Evolutionary conservation across 2,329 filamentous ascomycete genomes (phyloP).

Genomic region (Exutisphaerella laricina): DNA sequence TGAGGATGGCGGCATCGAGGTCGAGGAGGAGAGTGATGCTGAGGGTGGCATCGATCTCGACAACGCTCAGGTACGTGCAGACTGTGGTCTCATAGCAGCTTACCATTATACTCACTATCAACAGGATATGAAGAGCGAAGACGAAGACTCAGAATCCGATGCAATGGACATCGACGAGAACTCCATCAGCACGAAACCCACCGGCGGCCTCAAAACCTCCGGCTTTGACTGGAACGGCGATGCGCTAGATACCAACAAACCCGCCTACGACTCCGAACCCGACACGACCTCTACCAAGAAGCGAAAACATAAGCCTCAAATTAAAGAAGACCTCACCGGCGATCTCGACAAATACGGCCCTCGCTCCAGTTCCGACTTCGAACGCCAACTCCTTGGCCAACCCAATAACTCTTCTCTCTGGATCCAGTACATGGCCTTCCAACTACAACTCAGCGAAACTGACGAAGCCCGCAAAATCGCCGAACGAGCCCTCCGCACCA

Average conservation of each 20-base stretch:
- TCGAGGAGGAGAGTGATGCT: constrained; percentile 12
- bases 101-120: constrained; percentile 33
- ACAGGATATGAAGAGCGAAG: constrained; percentile 42
- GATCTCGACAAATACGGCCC: constrained; percentile 84
- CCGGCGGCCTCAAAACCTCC: constrained; percentile 56
- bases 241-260: constrained; percentile 46
- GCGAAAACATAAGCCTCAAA: constrained; percentile 67
- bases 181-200: constrained; percentile 26
- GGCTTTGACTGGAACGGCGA: constrained; percentile 87
- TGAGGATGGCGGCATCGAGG: constrained; percentile 35
- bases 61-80: constrained; percentile 10
- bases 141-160: constrained; percentile 46
- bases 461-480: constrained; percentile 83
- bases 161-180: constrained; percentile 37
- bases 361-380: constrained; percentile 85
- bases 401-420: constrained; percentile 90
- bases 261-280: constrained; percentile 49
- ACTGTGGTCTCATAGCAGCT: constrained; percentile 23
- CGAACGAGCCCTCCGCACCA: constrained; percentile 83
- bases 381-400: constrained; percentile 83
- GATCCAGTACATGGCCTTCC: constrained; percentile 99
- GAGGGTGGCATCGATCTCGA: constrained; percentile 24
- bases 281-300: constrained; percentile 45
- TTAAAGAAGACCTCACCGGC: constrained; percentile 84
- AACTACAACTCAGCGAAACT: constrained; percentile 85